Evolutionary conservation across 148 eudicot genomes (phyloP).

Genomic region (Chenopodium quinoa): DNA sequence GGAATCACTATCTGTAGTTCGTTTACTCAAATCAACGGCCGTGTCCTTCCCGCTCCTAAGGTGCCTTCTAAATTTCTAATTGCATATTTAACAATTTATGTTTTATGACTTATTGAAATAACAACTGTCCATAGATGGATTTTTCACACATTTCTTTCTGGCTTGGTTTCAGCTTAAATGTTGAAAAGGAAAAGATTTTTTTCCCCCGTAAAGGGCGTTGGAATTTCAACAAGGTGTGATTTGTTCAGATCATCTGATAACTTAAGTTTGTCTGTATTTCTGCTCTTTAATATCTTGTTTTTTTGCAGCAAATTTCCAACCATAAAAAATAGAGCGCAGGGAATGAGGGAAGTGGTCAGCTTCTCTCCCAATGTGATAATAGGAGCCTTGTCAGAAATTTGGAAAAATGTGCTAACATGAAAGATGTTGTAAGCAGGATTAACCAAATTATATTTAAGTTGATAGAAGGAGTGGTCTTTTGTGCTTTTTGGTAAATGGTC

Average conservation of each 20-base stretch:
- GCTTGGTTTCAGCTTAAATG: constrained; percentile 53
- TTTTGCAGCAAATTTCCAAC: constrained; percentile 59
- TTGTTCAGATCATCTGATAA: not conserved
- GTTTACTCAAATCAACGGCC: constrained; percentile 81
- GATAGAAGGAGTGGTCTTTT: not conserved
- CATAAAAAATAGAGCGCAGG: constrained; percentile 68
- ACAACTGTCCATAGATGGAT: not conserved
- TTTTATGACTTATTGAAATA: not conserved
- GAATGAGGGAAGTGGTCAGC: constrained; percentile 51
- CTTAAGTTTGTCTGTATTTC: not conserved
- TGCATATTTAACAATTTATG: not conserved
- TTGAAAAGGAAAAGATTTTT: constrained; percentile 82
- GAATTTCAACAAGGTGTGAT: constrained; percentile 84
- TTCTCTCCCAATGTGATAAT: constrained; percentile 75
- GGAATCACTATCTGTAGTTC: constrained; percentile 62
- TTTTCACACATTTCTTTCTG: not conserved
- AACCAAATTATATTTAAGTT: not conserved
- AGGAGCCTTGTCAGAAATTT: constrained; percentile 58
- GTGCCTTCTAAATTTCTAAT: constrained; percentile 23
- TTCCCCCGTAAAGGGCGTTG: constrained; percentile 83
- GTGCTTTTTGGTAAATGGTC: not conserved
- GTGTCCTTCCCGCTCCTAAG: constrained; percentile 81
- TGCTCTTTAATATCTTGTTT: not conserved
- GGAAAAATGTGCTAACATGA: constrained; percentile 57
- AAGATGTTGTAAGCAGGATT: constrained; percentile 71